These are phyloP conservation scores for Juncus inflexus DNA, from an alignment of 176 grass and related monocot genomes.

Conservation along the genomic window DNA sequence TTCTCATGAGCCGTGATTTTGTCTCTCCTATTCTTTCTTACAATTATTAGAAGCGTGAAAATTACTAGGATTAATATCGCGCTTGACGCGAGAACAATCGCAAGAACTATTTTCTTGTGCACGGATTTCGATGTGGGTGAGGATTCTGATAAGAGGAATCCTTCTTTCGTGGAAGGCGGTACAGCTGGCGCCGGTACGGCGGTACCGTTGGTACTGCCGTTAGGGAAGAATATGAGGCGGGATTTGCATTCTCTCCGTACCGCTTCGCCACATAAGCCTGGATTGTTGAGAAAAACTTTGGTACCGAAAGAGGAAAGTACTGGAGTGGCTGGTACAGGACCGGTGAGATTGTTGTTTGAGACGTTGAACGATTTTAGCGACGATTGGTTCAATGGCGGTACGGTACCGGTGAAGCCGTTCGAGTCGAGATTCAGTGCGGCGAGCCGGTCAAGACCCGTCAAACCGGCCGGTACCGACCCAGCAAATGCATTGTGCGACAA, in stretches of 20 bases:
- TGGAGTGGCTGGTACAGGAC: slow-evolving; percentile 62
- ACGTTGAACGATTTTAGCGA: slow-evolving; percentile 64
- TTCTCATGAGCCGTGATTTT: slow-evolving; percentile 30
- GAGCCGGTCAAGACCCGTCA: slow-evolving; percentile 50
- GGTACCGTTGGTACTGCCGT: slow-evolving; percentile 12
- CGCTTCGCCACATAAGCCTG: slow-evolving; percentile 63
- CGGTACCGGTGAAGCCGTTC: slow-evolving; percentile 67
- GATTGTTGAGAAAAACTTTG: slow-evolving; percentile 52
- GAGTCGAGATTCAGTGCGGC: slow-evolving; percentile 50
- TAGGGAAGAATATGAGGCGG: slow-evolving; percentile 68
- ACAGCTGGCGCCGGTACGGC: slow-evolving; percentile 36
- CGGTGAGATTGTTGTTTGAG: slow-evolving; percentile 83
- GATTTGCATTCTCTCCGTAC: slow-evolving; percentile 55
- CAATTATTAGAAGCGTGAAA: slow-evolving; percentile 32
- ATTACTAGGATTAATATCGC: slow-evolving; percentile 39
- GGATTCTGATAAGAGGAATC: slow-evolving; percentile 38
- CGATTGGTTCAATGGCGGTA: slow-evolving; percentile 77
- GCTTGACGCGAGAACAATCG: slow-evolving; percentile 27
- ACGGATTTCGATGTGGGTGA: slow-evolving; percentile 29
- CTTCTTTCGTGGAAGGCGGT: slow-evolving; percentile 27
- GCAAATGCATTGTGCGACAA: slow-evolving; percentile 59
- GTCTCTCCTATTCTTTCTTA: slow-evolving; percentile 40
- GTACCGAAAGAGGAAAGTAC: slow-evolving; percentile 35
- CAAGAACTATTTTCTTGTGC: slow-evolving; percentile 31
- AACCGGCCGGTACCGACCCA: slow-evolving; percentile 47